Conservation (phyloP, 441 rosid genomes). For the Eruca vesicaria region DNA sequence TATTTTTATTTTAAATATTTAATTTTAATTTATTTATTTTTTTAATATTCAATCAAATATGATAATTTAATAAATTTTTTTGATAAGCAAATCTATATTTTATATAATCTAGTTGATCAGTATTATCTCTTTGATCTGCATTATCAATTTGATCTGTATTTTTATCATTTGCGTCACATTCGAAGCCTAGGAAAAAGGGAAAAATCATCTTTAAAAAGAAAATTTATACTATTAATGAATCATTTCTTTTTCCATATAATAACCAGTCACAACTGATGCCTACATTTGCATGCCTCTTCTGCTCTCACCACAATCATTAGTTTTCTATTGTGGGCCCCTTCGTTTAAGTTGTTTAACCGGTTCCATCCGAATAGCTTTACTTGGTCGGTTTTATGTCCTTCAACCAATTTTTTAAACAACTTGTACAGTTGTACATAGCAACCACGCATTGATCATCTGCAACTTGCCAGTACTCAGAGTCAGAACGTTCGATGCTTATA, state of each 20-base stretch:
- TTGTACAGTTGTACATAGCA: background rate
- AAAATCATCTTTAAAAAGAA: too few relatives aligned
- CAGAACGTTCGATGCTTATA: background rate
- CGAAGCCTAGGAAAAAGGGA: too few relatives aligned
- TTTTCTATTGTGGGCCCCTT: conserved; percentile 23
- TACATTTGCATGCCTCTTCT: conserved; percentile 44
- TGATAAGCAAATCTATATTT: too few relatives aligned
- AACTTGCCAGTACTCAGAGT: background rate
- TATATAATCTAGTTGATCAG: too few relatives aligned
- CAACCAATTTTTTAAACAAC: background rate
- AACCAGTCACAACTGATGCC: conserved; percentile 48
- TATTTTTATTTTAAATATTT: too few relatives aligned
- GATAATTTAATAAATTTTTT: too few relatives aligned
- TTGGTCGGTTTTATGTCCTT: background rate
- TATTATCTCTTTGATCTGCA: too few relatives aligned
- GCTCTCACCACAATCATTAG: conserved; percentile 40
- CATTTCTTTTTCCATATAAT: conserved; percentile 6
- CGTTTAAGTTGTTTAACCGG: conserved; percentile 16
- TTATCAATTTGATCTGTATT: too few relatives aligned
- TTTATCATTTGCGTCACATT: too few relatives aligned
- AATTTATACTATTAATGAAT: background rate
- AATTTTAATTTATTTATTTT: too few relatives aligned
- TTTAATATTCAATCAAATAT: too few relatives aligned
- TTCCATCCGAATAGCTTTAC: background rate
- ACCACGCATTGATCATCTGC: conserved; percentile 10